Evolutionary conservation across 2,329 filamentous ascomycete species (phyloP).

Genomic region (Fusarium camptoceras): DNA sequence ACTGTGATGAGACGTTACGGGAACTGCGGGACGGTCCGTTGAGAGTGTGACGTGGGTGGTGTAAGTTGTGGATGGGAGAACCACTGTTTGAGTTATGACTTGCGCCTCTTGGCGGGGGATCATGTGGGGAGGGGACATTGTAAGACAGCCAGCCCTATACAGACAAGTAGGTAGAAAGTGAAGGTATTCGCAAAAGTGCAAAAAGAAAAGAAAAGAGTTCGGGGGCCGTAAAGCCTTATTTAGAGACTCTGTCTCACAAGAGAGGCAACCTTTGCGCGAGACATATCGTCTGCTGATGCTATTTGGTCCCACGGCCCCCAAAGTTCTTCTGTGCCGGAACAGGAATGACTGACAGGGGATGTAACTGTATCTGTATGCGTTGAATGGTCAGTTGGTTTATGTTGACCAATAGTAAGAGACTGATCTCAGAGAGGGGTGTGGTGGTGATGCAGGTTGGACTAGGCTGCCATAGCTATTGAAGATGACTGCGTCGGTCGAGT

Average conservation of each 20-base stretch:
- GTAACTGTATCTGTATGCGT: slow-evolving; percentile 30
- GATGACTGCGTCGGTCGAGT: slow-evolving; percentile 22
- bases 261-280: slow-evolving; percentile 36
- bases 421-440: slow-evolving; percentile 25
- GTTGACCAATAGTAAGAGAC: slow-evolving; percentile 30
- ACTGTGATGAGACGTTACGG: slow-evolving; percentile 26
- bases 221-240: slow-evolving; percentile 36
- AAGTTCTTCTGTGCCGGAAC: slow-evolving; percentile 22
- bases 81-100: slow-evolving; percentile 54
- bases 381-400: slow-evolving; percentile 27
- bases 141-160: background rate
- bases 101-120: slow-evolving; percentile 44
- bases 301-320: slow-evolving; percentile 22
- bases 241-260: slow-evolving; percentile 30
- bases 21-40: slow-evolving; percentile 24
- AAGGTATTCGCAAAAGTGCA: slow-evolving; percentile 41
- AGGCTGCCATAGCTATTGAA: slow-evolving; percentile 39
- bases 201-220: background rate
- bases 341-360: slow-evolving; percentile 12
- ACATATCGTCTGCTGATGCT: slow-evolving; percentile 41
- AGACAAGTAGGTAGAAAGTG: slow-evolving; percentile 6
- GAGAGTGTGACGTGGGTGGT: slow-evolving; percentile 51
- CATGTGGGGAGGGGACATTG: slow-evolving; percentile 28
- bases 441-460: slow-evolving; percentile 38
- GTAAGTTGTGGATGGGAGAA: slow-evolving; percentile 52